Percentiles rank a stretch among this genome's conserved stretches.
Evolutionary conservation across 2,329 filamentous ascomycete genomes (phyloP).

Genomic region (Aspergillus intermedius): DNA sequence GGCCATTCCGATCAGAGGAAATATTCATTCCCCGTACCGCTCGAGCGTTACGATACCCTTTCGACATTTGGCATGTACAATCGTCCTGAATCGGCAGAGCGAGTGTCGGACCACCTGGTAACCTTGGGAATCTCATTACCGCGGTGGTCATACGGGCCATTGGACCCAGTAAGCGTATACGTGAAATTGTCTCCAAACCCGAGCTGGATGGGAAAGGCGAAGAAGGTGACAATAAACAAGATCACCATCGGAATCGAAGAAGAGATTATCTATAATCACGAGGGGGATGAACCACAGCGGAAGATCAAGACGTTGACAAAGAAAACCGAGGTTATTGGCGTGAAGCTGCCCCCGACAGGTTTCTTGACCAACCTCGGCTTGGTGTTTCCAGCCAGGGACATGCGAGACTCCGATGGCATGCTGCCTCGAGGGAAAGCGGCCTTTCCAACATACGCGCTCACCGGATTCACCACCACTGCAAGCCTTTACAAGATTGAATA

Average conservation of each 20-base stretch:
- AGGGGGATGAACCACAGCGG: conserved; percentile 88
- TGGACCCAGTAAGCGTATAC: conserved; percentile 92
- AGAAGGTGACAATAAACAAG: conserved; percentile 85
- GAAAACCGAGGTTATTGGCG: conserved; percentile 71
- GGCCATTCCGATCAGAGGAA: conserved; percentile 81
- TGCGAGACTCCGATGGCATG: conserved; percentile 80
- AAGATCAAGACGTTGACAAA: conserved; percentile 84
- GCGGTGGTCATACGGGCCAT: conserved; percentile 90
- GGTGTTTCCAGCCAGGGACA: conserved; percentile 82
- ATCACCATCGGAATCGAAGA: conserved; percentile 93
- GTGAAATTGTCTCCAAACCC: conserved; percentile 89
- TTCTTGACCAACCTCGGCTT: conserved; percentile 90
- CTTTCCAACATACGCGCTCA: conserved; percentile 83
- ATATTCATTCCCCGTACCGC: conserved; percentile 82
- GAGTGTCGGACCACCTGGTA: conserved; percentile 82
- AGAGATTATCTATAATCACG: conserved; percentile 97
- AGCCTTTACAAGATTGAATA: conserved; percentile 98
- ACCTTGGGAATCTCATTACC: conserved; percentile 87
- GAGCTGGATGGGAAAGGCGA: conserved; percentile 85
- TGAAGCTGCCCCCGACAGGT: conserved; percentile 81
- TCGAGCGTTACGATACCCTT: conserved; percentile 89
- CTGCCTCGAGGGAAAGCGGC: conserved; percentile 76
- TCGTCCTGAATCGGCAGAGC: conserved; percentile 79
- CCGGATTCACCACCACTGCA: conserved; percentile 87
- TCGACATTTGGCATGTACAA: conserved; percentile 99